phyloP scores from a whole-genome alignment of 2,329 filamentous ascomycete genomes.

The Seiridium unicorne region DNA sequence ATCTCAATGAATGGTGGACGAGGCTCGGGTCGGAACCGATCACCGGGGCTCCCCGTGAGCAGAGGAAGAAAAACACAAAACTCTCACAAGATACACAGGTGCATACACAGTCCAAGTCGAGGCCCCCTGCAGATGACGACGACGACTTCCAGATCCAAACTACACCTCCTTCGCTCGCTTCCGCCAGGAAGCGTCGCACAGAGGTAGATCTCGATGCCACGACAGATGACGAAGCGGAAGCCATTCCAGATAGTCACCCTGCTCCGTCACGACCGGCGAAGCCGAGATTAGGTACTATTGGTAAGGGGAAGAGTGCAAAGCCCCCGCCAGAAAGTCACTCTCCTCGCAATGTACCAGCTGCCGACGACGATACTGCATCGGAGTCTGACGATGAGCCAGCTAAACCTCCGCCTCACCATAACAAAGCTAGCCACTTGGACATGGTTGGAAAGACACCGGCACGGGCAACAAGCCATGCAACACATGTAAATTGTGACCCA shows the following conservation, averaged over 20 bases:
- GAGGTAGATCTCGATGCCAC: conserved; percentile 11
- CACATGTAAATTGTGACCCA: not conserved
- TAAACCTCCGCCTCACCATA: conserved; percentile 10
- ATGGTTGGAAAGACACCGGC: conserved; percentile 20
- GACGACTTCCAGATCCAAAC: conserved; percentile 53
- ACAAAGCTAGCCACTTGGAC: conserved; percentile 16
- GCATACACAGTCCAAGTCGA: conserved; percentile 8
- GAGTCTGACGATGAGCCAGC: conserved; percentile 24
- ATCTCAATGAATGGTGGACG: conserved; percentile 50
- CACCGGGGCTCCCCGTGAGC: conserved; percentile 10
- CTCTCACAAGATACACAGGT: conserved; percentile 11
- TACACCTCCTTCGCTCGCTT: conserved; percentile 41
- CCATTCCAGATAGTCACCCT: conserved; percentile 17
- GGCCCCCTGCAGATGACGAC: conserved; percentile 29
- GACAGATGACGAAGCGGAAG: conserved; percentile 18
- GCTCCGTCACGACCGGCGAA: conserved; percentile 9
- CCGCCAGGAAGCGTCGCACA: conserved; percentile 19
- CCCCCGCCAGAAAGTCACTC: conserved; percentile 17
- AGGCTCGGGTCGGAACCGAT: conserved; percentile 31
- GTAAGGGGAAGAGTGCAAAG: conserved; percentile 12
- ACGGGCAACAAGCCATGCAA: not conserved
- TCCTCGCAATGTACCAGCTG: conserved; percentile 2
- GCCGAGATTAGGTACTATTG: conserved; percentile 18
- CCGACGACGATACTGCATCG: conserved; percentile 26
- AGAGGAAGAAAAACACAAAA: conserved; percentile 9